Conservation (phyloP, 129 eudicot species). For the Flaveria linearis region DNA sequence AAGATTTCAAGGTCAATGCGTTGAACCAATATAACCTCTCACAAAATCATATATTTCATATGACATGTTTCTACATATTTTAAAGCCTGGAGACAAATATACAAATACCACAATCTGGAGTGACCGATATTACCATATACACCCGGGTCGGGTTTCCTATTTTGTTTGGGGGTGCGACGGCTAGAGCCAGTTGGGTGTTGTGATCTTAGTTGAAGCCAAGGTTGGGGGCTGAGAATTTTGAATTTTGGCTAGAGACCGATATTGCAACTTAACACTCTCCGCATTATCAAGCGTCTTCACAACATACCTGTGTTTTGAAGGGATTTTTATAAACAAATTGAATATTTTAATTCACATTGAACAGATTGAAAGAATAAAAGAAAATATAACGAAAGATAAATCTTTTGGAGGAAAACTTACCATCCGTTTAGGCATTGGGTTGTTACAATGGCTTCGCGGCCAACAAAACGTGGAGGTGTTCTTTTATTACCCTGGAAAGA, state of each 20-base stretch:
- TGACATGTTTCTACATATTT: conserved; percentile 7
- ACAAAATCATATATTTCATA: conserved; percentile 10
- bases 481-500: conserved; percentile 82
- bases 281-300: conserved; percentile 97
- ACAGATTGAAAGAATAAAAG: not conserved
- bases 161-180: not conserved
- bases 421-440: conserved; percentile 97
- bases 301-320: conserved; percentile 63
- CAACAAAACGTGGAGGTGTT: conserved; percentile 94
- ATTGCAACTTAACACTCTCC: conserved; percentile 88
- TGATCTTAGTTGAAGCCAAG: conserved; percentile 38
- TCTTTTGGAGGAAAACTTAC: conserved; percentile 35
- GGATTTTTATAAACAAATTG: not conserved
- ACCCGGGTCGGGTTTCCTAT: not conserved
- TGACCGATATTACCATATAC: conserved; percentile 8
- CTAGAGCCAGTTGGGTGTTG: conserved; percentile 59
- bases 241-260: conserved; percentile 87
- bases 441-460: conserved; percentile 89
- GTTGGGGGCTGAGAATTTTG: conserved; percentile 39
- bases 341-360: not conserved
- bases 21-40: not conserved
- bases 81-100: not conserved
- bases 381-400: not conserved
- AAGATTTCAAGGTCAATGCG: not conserved
- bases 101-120: not conserved